Base-by-base conservation (phyloP, 371 early-diverging fungal genomes). In the Apophysomyces sp. region DNA sequence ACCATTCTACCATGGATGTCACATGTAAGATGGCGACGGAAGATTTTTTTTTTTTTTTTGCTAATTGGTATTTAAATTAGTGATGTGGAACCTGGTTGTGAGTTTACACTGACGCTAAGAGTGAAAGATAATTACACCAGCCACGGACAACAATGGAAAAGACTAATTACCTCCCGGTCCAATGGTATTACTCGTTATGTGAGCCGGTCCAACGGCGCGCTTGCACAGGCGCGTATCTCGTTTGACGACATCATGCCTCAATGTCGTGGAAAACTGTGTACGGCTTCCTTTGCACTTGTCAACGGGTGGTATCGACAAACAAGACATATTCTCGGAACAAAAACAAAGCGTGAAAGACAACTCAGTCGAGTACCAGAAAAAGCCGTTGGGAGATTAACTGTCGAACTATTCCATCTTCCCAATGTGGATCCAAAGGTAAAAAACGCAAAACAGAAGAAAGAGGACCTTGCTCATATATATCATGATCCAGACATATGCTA, bases 221-320 rank as follows among this genome's bases (percentile, higher is more conserved):
- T 79, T n/a, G 72, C 74, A 18, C 79, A 79, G 60, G 66, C 72
- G 4, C 36, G 71, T 24, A 54, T 79, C n/a, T 62, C 67, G 2
- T 67, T 74, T 41, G 59, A 60, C 18, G 61, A 63, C 26, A 58
- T 73, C 2, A 55, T 60, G 36, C 7, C 28, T 16, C 52, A 67
- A 32, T 69, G 70, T 57, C 61, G 52, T 28, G 28, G 26, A 26
- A 66, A 61, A 49, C 4, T 67, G 13, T 69, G 73, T 36, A 69
- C 58, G 1, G 79, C 74, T 1, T 66, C 79, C 0, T 69, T 79
- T 24, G 66, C 72, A 31, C 57, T 79, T 3, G 71, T 76, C 1
- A 79, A 79, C 55, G 62, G 76, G 5, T 79, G 79, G 79, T 79
- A 79, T 57, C 61, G 58, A 16, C 63, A 49, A n/a, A 54, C 60